Evolutionary conservation across 345 rosid species (phyloP), one percentile per base, ranked within the genome.

Genomic region (Corchorus olitorius): DNA sequence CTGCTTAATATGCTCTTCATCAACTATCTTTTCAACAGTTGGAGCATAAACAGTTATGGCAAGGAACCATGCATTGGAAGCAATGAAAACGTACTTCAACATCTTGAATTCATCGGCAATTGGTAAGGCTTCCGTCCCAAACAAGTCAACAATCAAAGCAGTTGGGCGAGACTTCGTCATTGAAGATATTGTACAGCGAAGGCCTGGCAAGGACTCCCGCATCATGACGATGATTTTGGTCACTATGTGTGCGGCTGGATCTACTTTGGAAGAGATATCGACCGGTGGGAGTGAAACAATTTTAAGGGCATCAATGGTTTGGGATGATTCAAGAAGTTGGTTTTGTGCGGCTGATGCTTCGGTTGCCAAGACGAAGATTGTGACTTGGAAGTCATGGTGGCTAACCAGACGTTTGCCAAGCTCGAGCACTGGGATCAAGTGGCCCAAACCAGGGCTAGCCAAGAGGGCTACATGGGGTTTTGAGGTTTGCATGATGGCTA

Each of bases 361-460:
- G 4, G 66, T 34, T 14, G 75, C 15, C n/a, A 82, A 74, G 0
- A 79, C 80, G 19, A 82, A 82, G 48, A 85, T 54, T 20, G 90
- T 83, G 12, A 85, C 80, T 0, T 77, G 6, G 48, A 83, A 75
- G 78, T 72, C 66, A 46, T 78, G 83, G 39, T 12, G 63, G 27
- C 65, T 49, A 41, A 43, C 70, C 16, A 88, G 79, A 60, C 81
- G 80, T 66, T 83, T 73, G 43, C 82, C 84, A 14, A 88, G 85
- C 75, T 86, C 88, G 8, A 86, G 27, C 37, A 81, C 60, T 0
- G 91, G 89, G 78, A 83, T 81, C 5, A 86, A 75, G 81, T 86
- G 91, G 43, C 43, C 43, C 43, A 39, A 39, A 35, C 19, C 89
- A 85, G 20, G 89, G 88, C 75, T 83, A 3, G 91, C 45, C n/a